phyloP scores from a whole-genome alignment of 1,139 yeast species.

The Wickerhamiella pararugosa region DNA sequence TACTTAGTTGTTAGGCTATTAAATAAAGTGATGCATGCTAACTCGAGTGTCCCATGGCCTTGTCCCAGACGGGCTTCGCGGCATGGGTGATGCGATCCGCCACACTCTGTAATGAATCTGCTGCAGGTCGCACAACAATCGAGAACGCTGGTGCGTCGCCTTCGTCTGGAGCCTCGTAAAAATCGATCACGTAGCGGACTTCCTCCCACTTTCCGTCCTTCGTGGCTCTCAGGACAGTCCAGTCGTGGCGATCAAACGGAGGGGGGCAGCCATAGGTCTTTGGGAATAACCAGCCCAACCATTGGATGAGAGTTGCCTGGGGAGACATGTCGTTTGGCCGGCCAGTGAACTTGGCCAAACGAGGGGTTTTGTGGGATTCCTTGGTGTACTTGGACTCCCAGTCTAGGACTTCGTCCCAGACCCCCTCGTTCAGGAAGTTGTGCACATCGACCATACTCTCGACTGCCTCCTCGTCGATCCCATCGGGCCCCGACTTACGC shows the following conservation, averaged over 20 bases:
- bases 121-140: conserved; percentile 89
- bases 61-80: conserved; percentile 32
- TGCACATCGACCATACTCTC: conserved; percentile 96
- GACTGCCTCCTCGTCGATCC: conserved; percentile 86
- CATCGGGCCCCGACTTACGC: conserved; percentile 77
- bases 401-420: conserved; percentile 84
- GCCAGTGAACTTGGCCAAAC: conserved; percentile 78
- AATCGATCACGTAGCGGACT: conserved; percentile 87
- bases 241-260: conserved; percentile 97
- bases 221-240: conserved; percentile 66
- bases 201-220: conserved; percentile 34
- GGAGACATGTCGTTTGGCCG: conserved; percentile 81
- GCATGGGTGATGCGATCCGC: conserved; percentile 49
- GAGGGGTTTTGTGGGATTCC: conserved; percentile 44
- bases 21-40: too few species aligned
- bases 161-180: conserved; percentile 86
- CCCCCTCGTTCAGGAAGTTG: conserved; percentile 91
- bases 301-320: conserved; percentile 60
- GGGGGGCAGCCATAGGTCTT: conserved; percentile 56
- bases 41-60: conserved; percentile 24
- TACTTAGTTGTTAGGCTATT: too few species aligned
- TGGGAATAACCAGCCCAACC: conserved; percentile 59
- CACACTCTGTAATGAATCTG: conserved; percentile 52
- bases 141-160: conserved; percentile 84
- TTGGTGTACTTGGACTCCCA: conserved; percentile 67